Conservation (phyloP, 805 yeast genomes). For the Grigorovia yakushimaensis region DNA sequence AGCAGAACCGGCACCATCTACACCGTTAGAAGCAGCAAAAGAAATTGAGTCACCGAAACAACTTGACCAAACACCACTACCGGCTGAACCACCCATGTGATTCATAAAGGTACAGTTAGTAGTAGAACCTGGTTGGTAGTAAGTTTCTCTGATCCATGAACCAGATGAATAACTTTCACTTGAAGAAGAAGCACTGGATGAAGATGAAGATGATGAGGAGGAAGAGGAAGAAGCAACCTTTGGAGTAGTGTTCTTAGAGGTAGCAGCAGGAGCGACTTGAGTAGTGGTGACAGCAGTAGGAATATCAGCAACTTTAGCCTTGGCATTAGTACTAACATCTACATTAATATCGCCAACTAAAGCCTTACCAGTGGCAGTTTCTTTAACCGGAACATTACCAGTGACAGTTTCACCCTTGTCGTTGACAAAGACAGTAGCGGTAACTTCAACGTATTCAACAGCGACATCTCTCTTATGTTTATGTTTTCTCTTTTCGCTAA, state of each 20-base stretch:
- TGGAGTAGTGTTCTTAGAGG: slow-evolving; percentile 10
- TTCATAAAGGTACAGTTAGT: slow-evolving; percentile 74
- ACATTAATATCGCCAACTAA: slow-evolving; percentile 8
- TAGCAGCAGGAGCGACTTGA: slow-evolving; percentile 5
- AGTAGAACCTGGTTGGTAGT: slow-evolving; percentile 64
- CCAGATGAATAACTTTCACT: slow-evolving; percentile 34
- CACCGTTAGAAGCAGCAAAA: slow-evolving; percentile 70
- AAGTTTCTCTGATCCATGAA: slow-evolving; percentile 67
- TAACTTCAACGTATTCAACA: slow-evolving; percentile 58
- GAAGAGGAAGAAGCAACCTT: neutral
- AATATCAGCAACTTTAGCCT: slow-evolving; percentile 7
- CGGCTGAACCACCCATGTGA: slow-evolving; percentile 73
- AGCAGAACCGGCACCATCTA: slow-evolving; percentile 59
- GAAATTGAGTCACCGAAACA: slow-evolving; percentile 90
- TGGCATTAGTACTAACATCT: slow-evolving; percentile 9
- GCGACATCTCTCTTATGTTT: slow-evolving; percentile 54
- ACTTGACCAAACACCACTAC: slow-evolving; percentile 81
- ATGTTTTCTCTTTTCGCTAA: slow-evolving; percentile 21
- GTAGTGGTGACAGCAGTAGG: slow-evolving; percentile 12
- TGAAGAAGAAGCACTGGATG: slow-evolving; percentile 16
- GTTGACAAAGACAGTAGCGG: slow-evolving; percentile 69
- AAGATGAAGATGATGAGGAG: slow-evolving; percentile 7
- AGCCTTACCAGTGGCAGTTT: slow-evolving; percentile 43
- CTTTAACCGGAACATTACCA: slow-evolving; percentile 48
- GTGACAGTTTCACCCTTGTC: slow-evolving; percentile 35